Conservation (phyloP, 176 grass and related monocot species). For the bread wheat (Triticum aestivum) region IWGSC_CS_RefSeq_v2.1 NC_057812.1:728831294-728831793, state of each 20-base stretch:
- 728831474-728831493: too few relatives aligned
- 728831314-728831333: slow-evolving; percentile 26
- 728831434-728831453: not conserved
- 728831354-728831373: slow-evolving; percentile 12
- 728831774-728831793: too few relatives aligned
- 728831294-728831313: not conserved
- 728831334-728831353: not conserved
- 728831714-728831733: too few relatives aligned
- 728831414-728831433: not conserved
- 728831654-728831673: too few relatives aligned
- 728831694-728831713: too few relatives aligned
- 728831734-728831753: too few relatives aligned
- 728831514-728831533: not conserved
- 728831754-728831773: too few relatives aligned
- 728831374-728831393: slow-evolving; percentile 1
- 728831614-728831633: too few relatives aligned
- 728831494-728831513: not conserved
- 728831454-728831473: not conserved
- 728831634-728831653: too few relatives aligned
- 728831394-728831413: not conserved
- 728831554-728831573: not conserved
- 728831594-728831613: too few relatives aligned
- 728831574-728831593: too few relatives aligned
- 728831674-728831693: too few relatives aligned
- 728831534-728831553: not conserved